Conservation (phyloP, 2,329 filamentous ascomycete species). For the Delphinella strobiligena region DNA sequence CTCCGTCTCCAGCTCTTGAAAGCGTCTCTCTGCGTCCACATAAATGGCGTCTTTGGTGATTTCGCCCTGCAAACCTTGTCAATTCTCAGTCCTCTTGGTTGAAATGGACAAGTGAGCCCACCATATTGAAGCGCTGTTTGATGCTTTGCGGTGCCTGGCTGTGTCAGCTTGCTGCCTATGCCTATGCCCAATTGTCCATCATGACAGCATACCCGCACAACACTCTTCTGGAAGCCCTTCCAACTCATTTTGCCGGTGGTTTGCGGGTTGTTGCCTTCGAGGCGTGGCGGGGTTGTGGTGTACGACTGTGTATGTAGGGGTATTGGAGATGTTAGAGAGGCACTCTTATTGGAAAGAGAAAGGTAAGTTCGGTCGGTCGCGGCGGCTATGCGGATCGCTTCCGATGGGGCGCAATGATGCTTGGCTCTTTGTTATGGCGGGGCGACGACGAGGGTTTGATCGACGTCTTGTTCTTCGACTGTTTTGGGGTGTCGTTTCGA, state of each 20-base stretch:
- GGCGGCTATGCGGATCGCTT: neutral
- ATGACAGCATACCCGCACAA: slow-evolving; percentile 56
- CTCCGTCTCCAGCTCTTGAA: slow-evolving; percentile 85
- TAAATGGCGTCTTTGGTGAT: slow-evolving; percentile 92
- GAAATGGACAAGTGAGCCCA: slow-evolving; percentile 19
- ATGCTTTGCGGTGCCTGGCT: slow-evolving; percentile 74
- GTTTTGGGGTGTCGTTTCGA: neutral
- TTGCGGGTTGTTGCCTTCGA: neutral
- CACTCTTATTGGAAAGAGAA: neutral
- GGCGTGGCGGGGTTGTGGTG: too few relatives aligned
- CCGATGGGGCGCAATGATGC: neutral
- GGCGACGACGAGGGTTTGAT: neutral
- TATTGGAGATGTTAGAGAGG: neutral
- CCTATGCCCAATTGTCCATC: slow-evolving; percentile 11
- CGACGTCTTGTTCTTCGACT: too few relatives aligned
- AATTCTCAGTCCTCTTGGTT: neutral
- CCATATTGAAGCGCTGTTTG: slow-evolving; percentile 82
- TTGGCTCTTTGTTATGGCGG: neutral
- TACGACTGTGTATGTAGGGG: too few relatives aligned
- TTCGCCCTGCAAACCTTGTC: slow-evolving; percentile 61
- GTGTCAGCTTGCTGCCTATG: slow-evolving; percentile 13
- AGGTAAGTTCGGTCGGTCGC: neutral
- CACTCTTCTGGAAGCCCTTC: slow-evolving; percentile 86
- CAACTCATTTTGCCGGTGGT: slow-evolving; percentile 63
- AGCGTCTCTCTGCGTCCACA: slow-evolving; percentile 84